phyloP scores from a whole-genome alignment of 345 rosid genomes.

The Erucastrum elatum region DNA sequence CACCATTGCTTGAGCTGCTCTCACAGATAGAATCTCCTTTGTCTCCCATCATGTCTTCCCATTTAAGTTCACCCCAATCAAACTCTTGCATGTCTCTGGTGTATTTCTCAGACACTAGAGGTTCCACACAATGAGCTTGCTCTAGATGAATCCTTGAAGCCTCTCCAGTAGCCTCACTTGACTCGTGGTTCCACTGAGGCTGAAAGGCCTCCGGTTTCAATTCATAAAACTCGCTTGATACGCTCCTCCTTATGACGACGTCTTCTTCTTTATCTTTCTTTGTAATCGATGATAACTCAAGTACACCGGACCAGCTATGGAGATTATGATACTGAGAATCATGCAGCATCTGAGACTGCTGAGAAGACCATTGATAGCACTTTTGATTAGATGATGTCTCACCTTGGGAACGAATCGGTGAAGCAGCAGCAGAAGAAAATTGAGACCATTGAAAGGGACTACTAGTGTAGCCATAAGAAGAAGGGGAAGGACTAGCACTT shows the following conservation, averaged over 20 bases:
- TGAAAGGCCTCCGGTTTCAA: not conserved
- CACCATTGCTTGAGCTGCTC: too few species aligned
- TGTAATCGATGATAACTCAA: slow-evolving; percentile 38
- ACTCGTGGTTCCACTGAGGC: not conserved
- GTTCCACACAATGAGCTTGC: slow-evolving; percentile 8
- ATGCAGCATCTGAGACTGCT: slow-evolving; percentile 30
- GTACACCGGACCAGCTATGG: too few species aligned
- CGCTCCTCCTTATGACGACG: slow-evolving; percentile 6
- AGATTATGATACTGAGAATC: not conserved
- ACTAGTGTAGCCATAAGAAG: slow-evolving; percentile 49
- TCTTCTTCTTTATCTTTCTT: slow-evolving; percentile 43
- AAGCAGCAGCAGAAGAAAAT: slow-evolving; percentile 26
- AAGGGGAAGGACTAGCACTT: slow-evolving; percentile 35
- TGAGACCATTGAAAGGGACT: slow-evolving; percentile 36
- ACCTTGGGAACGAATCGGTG: slow-evolving; percentile 45
- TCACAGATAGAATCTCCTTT: too few species aligned
- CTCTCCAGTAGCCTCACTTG: not conserved
- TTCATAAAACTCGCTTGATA: not conserved
- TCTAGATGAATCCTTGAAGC: slow-evolving; percentile 21
- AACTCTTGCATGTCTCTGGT: not conserved
- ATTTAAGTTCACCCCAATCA: slow-evolving; percentile 13
- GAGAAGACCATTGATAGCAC: slow-evolving; percentile 42
- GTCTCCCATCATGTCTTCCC: not conserved
- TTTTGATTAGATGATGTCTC: slow-evolving; percentile 41
- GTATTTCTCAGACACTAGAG: not conserved